Conservation (phyloP, 1,284 basidiomycete species). For the Heterobasidion irregulare region DNA sequence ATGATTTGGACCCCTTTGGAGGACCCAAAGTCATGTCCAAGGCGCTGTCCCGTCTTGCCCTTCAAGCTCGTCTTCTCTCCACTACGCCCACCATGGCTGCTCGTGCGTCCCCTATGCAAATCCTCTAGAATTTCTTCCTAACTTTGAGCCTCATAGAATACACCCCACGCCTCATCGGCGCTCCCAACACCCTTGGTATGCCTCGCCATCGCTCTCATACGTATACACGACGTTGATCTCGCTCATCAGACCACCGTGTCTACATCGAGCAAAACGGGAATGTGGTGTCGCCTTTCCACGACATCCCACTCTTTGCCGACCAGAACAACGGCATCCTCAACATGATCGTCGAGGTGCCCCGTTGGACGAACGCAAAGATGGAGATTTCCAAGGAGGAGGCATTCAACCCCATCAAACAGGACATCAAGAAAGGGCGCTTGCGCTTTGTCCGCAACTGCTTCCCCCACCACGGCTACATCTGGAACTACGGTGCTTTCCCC, state of each 20-base stretch:
- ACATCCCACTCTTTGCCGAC: constrained; percentile 95
- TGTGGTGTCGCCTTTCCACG: constrained; percentile 90
- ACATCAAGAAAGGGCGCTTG: constrained; percentile 93
- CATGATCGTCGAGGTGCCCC: constrained; percentile 98
- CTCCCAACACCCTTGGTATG: constrained; percentile 88
- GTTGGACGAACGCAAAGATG: constrained; percentile 99
- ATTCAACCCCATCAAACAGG: constrained; percentile 99
- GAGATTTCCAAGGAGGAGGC: constrained; percentile 97
- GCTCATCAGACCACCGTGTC: constrained; percentile 81
- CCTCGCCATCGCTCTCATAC: constrained; percentile 12
- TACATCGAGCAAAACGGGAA: constrained; percentile 86
- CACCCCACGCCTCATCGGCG: constrained; percentile 73
- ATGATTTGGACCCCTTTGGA: neutral
- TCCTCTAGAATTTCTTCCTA: constrained; percentile 3
- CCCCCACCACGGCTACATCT: constrained; percentile 98
- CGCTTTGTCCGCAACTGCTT: constrained; percentile 99
- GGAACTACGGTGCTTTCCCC: constrained; percentile 98
- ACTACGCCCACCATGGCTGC: constrained; percentile 43
- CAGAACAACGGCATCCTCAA: constrained; percentile 90
- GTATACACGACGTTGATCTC: neutral
- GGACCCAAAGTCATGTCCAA: constrained; percentile 3
- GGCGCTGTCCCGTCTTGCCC: constrained; percentile 6
- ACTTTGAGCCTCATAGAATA: constrained; percentile 41
- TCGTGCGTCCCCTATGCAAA: constrained; percentile 33
- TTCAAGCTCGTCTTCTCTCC: constrained; percentile 26